These are phyloP conservation scores for Plasmodium adleri DNA, from an alignment of 169 alveolate species.

Conservation along the genomic window DNA sequence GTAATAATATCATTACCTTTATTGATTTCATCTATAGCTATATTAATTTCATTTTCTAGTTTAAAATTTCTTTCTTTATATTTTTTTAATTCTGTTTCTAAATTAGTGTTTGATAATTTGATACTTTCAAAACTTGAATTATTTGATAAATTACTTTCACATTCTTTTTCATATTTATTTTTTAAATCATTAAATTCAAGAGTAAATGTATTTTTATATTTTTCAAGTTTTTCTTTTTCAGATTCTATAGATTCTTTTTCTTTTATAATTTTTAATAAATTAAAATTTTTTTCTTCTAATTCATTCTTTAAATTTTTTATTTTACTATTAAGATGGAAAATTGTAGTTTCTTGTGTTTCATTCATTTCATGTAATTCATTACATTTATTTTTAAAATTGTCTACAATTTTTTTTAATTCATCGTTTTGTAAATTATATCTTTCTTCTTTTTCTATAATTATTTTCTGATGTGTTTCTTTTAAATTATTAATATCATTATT, in stretches of 20 bases:
- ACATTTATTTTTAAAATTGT: conserved; percentile 50
- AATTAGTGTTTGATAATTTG: conserved; percentile 24
- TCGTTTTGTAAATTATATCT: conserved; percentile 38
- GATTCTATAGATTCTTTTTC: conserved; percentile 65
- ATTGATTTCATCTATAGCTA: conserved; percentile 73
- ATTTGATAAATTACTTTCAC: conserved; percentile 67
- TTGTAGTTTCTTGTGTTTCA: conserved; percentile 35
- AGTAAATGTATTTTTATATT: conserved; percentile 34
- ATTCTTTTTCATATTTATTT: conserved; percentile 58
- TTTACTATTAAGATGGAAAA: conserved; percentile 40
- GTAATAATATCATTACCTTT: conserved; percentile 76
- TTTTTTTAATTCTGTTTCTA: conserved; percentile 52
- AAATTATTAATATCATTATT: conserved; percentile 41
- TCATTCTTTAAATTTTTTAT: conserved; percentile 45
- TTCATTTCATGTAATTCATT: conserved; percentile 29
- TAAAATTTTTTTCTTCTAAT: conserved; percentile 56
- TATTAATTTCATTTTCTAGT: conserved; percentile 64
- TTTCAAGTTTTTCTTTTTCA: conserved; percentile 36
- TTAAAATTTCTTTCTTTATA: conserved; percentile 65
- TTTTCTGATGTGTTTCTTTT: conserved; percentile 40
- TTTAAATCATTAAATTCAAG: conserved; percentile 54
- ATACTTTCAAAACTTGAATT: conserved; percentile 72
- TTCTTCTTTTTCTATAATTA: conserved; percentile 35
- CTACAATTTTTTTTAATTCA: conserved; percentile 43
- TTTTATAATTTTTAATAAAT: conserved; percentile 35